Evolutionary conservation across 2,329 filamentous ascomycete species (phyloP).

Genomic region (Cryphonectria carpinicola): DNA sequence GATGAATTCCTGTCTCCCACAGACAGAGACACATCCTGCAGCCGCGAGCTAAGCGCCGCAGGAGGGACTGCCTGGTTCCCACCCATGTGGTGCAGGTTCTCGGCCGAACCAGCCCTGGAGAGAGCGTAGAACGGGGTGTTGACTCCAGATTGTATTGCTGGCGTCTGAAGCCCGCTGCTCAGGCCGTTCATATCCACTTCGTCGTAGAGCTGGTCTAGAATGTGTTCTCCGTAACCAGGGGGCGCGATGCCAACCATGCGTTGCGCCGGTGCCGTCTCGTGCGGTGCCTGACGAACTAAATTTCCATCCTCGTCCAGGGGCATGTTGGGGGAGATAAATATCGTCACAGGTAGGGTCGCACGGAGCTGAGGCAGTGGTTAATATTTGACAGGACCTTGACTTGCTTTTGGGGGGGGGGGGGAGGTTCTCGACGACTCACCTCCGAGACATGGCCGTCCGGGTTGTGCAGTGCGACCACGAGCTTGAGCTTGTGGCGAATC

Average conservation of each 20-base stretch:
- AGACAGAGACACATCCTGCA: constrained; percentile 70
- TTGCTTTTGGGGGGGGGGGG: not conserved
- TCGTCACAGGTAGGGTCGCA: constrained; percentile 85
- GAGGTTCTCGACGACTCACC: constrained; percentile 48
- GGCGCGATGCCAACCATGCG: constrained; percentile 73
- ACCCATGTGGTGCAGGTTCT: constrained; percentile 72
- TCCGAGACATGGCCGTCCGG: constrained; percentile 95
- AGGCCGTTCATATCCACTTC: constrained; percentile 83
- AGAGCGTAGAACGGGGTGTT: constrained; percentile 78
- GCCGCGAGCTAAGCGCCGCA: constrained; percentile 62
- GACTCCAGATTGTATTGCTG: constrained; percentile 70
- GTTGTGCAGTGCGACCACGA: constrained; percentile 89
- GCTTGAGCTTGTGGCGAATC: constrained; percentile 87
- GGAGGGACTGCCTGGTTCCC: constrained; percentile 51
- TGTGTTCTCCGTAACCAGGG: constrained; percentile 89
- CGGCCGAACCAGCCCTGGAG: constrained; percentile 75
- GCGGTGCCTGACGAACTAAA: constrained; percentile 66
- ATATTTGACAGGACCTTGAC: constrained; percentile 24
- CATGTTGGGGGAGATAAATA: constrained; percentile 95
- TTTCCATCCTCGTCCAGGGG: constrained; percentile 87
- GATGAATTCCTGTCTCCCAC: constrained; percentile 50
- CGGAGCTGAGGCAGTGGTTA: constrained; percentile 61
- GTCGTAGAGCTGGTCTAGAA: constrained; percentile 87
- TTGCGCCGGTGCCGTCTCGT: constrained; percentile 52
- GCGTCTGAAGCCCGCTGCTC: constrained; percentile 59